Conservation (phyloP, 2,329 filamentous ascomycete genomes). For the Venturia oleaginea region DNA sequence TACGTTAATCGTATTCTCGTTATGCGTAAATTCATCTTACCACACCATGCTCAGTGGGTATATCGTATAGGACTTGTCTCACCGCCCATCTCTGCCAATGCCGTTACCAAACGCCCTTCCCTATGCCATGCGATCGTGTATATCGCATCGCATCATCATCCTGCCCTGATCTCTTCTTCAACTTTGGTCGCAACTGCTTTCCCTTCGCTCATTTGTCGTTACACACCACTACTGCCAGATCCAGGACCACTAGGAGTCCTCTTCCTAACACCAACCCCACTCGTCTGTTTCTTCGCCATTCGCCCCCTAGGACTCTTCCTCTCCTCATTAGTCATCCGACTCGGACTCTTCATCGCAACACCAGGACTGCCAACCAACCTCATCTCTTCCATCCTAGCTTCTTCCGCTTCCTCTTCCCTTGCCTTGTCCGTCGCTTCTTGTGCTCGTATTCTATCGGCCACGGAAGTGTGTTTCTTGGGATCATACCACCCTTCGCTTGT, state of each 20-base stretch:
- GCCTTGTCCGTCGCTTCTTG: neutral
- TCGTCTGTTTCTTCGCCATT: neutral
- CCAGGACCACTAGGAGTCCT: neutral
- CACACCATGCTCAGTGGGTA: slow-evolving; percentile 1
- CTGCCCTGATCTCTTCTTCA: neutral
- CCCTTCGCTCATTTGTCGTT: neutral
- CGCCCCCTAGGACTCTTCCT: neutral
- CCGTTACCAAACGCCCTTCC: neutral
- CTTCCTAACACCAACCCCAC: neutral
- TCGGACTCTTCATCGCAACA: neutral
- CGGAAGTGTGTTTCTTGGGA: slow-evolving; percentile 5
- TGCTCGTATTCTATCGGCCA: neutral
- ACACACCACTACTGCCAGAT: neutral
- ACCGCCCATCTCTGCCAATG: neutral
- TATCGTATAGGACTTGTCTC: neutral
- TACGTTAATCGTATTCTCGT: neutral
- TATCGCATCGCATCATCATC: neutral
- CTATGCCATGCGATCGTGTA: neutral
- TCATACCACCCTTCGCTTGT: slow-evolving; percentile 5
- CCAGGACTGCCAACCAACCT: slow-evolving; percentile 2
- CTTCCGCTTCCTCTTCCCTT: neutral
- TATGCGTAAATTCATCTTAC: neutral
- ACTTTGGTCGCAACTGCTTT: neutral
- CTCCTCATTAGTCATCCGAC: neutral
- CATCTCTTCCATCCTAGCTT: neutral